Conservation (phyloP, 2,329 filamentous ascomycete genomes). For the Raffaelea arxii region DNA sequence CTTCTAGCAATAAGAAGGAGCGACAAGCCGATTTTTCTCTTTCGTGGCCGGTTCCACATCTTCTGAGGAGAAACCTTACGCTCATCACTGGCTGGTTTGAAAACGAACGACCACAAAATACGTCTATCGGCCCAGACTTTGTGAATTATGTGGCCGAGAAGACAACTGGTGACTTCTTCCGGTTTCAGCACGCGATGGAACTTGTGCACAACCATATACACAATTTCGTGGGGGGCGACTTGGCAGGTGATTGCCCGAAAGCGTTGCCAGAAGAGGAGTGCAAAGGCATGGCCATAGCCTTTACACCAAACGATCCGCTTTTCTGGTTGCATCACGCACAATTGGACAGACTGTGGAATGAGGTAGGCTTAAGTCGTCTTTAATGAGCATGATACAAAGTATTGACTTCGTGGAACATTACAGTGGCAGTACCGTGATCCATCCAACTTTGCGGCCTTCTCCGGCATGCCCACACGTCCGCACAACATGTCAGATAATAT, state of each 20-base stretch:
- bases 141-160: not conserved
- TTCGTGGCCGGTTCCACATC: not conserved
- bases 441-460: constrained; percentile 3
- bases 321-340: constrained; percentile 4
- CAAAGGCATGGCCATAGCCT: not conserved
- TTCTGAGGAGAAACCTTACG: constrained; percentile 1
- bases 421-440: constrained; percentile 1
- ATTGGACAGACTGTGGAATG: constrained; percentile 1
- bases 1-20: not conserved
- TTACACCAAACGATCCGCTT: constrained; percentile 2
- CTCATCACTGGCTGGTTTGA: constrained; percentile 2
- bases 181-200: not conserved
- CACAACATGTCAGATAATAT: not conserved
- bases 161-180: constrained; percentile 3
- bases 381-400: not conserved
- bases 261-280: not conserved
- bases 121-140: not conserved
- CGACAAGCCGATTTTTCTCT: not conserved
- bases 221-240: not conserved
- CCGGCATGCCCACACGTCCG: not conserved
- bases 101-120: not conserved
- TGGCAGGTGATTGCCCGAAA: not conserved
- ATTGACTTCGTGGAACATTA: not conserved
- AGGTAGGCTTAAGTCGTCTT: not conserved
- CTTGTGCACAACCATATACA: constrained; percentile 1